Evolutionary conservation across 2,329 filamentous ascomycete species (phyloP), one percentile per base, ranked within the genome.

Genomic region (Fusarium clavum): DNA sequence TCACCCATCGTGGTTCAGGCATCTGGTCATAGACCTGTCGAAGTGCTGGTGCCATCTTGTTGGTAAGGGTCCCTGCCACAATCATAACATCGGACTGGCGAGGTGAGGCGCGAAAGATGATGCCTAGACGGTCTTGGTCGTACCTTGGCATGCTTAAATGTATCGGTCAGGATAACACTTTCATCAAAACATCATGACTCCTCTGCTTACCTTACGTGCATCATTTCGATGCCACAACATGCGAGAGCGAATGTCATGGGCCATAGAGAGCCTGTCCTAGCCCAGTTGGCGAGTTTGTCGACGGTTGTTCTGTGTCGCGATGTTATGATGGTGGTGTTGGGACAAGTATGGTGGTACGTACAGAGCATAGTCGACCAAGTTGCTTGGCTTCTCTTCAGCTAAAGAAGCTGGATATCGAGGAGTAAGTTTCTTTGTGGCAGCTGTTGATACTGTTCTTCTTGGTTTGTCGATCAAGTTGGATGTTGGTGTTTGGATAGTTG

Each of bases 11-110:
- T 0, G 88, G 88, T 25, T 91, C 88, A 0, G 89, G 88, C 88
- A 91, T 91, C 77, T 91, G 89, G 69, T 91, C 89, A 75, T 91
- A 91, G 40, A 90, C 84, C 73, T 88, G 87, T 69, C 89, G 81
- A 60, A 91, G 77, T 5, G 89, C 89, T 0, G 88, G 86, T 0
- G 87, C 88, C 88, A 91, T 91, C 77, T 91, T 91, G 78, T 91
- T 91, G 18, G 87, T 89, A 25, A 91, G 81, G 3, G 89, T 91
- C 22, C 89, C 89, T 3, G 89, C 88, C 1, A 91, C 88, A 56
- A 91, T 89, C 87, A 91, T 89, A 18, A 90, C 86, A 74, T 91
- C 88, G 20, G 87, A 83, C 72, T 91, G 89, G 47, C 88, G 84
- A 0, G 89, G 89, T 0, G 88, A 90, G 22, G 88, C 89, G 56